A percentile compares a stretch with the other conserved stretches of the same genome.
Conservation (phyloP, 1,284 basidiomycete species). For the Porodaedalea pini region DNA sequence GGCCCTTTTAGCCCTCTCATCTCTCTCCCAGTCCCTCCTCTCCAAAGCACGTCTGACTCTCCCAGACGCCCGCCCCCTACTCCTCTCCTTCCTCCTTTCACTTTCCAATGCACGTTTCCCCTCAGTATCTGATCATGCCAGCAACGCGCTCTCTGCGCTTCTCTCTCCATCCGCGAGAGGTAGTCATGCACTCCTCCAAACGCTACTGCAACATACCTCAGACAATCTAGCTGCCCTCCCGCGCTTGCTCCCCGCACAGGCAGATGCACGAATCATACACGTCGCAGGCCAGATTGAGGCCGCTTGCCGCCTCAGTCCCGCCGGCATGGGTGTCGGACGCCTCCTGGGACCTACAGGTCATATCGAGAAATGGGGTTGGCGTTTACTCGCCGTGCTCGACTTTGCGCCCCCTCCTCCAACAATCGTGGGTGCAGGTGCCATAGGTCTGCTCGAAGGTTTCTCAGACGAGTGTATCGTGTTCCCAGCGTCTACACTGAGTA, state of each 20-base stretch:
- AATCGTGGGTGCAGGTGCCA: conserved; percentile 47
- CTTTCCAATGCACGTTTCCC: conserved; percentile 53
- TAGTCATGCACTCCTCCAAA: conserved; percentile 47
- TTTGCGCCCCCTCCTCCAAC: conserved; percentile 55
- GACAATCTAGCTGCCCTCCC: conserved; percentile 74
- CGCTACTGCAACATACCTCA: conserved; percentile 50
- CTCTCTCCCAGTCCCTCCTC: conserved; percentile 55
- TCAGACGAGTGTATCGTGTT: conserved; percentile 43
- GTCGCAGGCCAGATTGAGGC: conserved; percentile 65
- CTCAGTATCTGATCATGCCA: conserved; percentile 51
- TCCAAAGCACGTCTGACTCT: conserved; percentile 54
- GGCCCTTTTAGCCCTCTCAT: conserved; percentile 55
- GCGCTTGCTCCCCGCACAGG: conserved; percentile 62
- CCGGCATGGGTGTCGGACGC: conserved; percentile 48
- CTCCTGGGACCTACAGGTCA: conserved; percentile 79
- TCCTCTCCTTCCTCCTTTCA: conserved; percentile 67
- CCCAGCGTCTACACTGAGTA: conserved; percentile 57
- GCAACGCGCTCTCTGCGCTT: conserved; percentile 43
- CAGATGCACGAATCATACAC: conserved; percentile 70
- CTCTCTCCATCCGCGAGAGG: conserved; percentile 39
- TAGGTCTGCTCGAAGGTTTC: conserved; percentile 45
- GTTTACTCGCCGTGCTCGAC: conserved; percentile 71
- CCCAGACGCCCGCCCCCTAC: conserved; percentile 57
- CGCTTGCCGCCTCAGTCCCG: conserved; percentile 51
- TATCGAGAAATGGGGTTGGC: conserved; percentile 88